Percentiles rank a stretch among this genome's conserved stretches.
These are phyloP conservation scores for Amorphotheca resinae DNA, from an alignment of 495 filamentous ascomycete genomes.

Conservation along the genomic window DNA sequence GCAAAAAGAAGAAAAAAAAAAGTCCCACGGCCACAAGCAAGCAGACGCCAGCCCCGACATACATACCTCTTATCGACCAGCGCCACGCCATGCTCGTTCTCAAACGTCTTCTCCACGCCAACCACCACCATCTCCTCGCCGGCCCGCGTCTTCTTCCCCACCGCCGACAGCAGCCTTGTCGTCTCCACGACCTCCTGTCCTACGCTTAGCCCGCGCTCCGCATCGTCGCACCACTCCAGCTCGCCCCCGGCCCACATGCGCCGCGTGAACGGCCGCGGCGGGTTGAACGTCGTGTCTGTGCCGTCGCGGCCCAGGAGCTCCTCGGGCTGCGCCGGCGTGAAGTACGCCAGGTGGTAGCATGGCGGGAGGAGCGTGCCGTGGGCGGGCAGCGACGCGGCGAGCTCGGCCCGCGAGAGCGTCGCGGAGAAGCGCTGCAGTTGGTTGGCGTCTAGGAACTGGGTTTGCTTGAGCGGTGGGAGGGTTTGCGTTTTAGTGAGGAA, in stretches of 20 bases:
- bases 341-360: slow-evolving; percentile 49
- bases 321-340: slow-evolving; percentile 42
- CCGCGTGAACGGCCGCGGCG: slow-evolving; percentile 44
- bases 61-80: slow-evolving; percentile 40
- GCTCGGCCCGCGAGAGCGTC: slow-evolving; percentile 35
- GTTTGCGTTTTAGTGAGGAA: slow-evolving; percentile 34
- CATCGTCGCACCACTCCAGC: slow-evolving; percentile 31
- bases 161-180: slow-evolving; percentile 39
- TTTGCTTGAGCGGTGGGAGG: slow-evolving; percentile 29
- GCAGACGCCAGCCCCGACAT: not conserved
- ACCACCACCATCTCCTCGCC: slow-evolving; percentile 56
- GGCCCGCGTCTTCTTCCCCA: slow-evolving; percentile 37
- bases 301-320: slow-evolving; percentile 44
- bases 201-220: slow-evolving; percentile 32
- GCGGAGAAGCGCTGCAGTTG: slow-evolving; percentile 43
- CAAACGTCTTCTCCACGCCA: slow-evolving; percentile 47
- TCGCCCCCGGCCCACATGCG: slow-evolving; percentile 62
- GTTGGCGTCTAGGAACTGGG: slow-evolving; percentile 42
- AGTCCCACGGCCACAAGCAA: not conserved
- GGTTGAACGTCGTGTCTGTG: slow-evolving; percentile 46
- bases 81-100: slow-evolving; percentile 36
- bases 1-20: too few relatives aligned
- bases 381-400: slow-evolving; percentile 22
- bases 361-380: slow-evolving; percentile 36
- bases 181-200: slow-evolving; percentile 44